Evolutionary conservation across 768 basidiomycete species (phyloP), one percentile per base, ranked within the genome.

Genomic region (Naematelia aurantialba): DNA sequence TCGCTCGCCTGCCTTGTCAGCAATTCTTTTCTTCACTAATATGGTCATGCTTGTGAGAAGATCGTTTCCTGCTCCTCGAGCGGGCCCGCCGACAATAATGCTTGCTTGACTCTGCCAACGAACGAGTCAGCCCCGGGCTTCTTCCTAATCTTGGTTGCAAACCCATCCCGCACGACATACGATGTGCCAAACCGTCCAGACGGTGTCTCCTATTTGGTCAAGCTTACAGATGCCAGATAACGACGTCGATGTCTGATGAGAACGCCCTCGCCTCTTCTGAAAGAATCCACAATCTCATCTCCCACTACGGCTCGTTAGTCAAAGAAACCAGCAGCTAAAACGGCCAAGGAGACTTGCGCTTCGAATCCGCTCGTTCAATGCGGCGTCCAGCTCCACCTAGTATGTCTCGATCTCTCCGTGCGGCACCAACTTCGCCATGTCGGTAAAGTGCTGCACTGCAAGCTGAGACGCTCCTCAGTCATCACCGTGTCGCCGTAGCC

Each of bases 211-310:
- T 10, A 14, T 27, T 24, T 22, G 21, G 22, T 27, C 45, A 5
- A 17, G 52, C 59, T 39, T 31, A 76, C 72, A 56, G 34, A 52
- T 74, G 73, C 66, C 67, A 73, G 0, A 71, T 66, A 14, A 73
- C 67, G 57, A 76, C 55, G 51, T 76, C 75, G 22, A 76, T 67
- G 56, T 72, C 72, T 22, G 66, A 66, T 17, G 68, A 66, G 3
- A 73, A 51, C 4, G 31, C 50, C n/a, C 52, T 76, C 68, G 14
- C 75, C 75, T 26, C 75, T 59, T 10, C 75, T 48, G 51, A 63
- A 74, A 5, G 66, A 70, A 5, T 73, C 75, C 66, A 73, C 69
- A 59, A 76, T 68, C 27, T 72, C 71, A 56, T 68, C 73, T 3
- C 61, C 46, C 39, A 72, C 73, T 74, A 34, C 5, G 47, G 8